Conservation (phyloP, 1,284 basidiomycete species). For the Trametes versicolor region DNA sequence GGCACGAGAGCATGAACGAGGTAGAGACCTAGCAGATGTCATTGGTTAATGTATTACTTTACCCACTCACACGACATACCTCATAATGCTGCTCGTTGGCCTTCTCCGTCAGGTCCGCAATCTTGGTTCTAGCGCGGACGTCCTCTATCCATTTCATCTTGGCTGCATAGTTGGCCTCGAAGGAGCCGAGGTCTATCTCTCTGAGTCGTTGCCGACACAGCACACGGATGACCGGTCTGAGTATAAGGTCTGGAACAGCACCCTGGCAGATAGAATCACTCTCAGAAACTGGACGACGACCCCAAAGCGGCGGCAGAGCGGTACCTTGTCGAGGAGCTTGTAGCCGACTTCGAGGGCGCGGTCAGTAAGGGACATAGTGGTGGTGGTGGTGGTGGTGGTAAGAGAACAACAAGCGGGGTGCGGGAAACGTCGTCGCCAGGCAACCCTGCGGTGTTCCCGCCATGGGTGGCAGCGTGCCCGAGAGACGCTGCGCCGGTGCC, state of each 20-base stretch:
- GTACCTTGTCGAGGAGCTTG: constrained; percentile 42
- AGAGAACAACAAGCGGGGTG: background rate
- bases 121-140: constrained; percentile 59
- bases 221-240: constrained; percentile 67
- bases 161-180: constrained; percentile 70
- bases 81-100: constrained; percentile 88
- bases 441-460: background rate
- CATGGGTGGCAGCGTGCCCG: background rate
- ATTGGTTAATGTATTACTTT: background rate
- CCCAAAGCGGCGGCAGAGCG: background rate
- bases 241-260: constrained; percentile 68
- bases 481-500: constrained; percentile 12
- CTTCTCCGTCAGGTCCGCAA: constrained; percentile 75
- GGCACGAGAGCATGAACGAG: constrained; percentile 70
- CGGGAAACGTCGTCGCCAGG: constrained; percentile 10
- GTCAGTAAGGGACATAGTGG: constrained; percentile 25
- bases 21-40: constrained; percentile 63
- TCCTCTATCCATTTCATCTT: constrained; percentile 74
- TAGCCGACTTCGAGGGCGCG: constrained; percentile 38
- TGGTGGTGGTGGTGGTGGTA: constrained; percentile 1
- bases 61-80: constrained; percentile 47
- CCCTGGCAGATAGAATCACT: constrained; percentile 48
- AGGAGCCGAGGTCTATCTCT: constrained; percentile 68
- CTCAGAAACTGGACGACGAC: background rate
- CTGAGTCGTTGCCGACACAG: constrained; percentile 69